A percentile compares a stretch with the other conserved stretches of the same genome.
phyloP scores from a whole-genome alignment of 1,284 basidiomycete genomes.

The Ganoderma boninense region DNA sequence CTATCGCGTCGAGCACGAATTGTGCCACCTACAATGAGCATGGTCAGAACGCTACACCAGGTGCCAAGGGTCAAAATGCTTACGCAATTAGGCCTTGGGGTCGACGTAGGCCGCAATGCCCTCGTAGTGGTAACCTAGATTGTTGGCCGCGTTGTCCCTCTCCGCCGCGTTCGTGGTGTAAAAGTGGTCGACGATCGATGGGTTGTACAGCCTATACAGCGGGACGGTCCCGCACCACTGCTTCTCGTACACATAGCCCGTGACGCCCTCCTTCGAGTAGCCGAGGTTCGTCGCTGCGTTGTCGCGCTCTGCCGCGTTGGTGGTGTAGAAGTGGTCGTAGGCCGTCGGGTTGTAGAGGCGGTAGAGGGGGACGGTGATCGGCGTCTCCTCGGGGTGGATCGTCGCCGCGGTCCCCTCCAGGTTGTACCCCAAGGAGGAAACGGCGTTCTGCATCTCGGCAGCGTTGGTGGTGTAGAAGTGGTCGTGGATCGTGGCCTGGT shows the following conservation, averaged over 20 bases:
- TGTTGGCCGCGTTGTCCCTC: slow-evolving; percentile 9
- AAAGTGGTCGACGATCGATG: slow-evolving; percentile 16
- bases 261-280: slow-evolving; percentile 11
- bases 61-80: neutral
- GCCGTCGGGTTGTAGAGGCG: slow-evolving; percentile 14
- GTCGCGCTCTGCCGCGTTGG: slow-evolving; percentile 9
- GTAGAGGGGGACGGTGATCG: slow-evolving; percentile 22
- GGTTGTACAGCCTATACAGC: slow-evolving; percentile 21
- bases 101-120: slow-evolving; percentile 16
- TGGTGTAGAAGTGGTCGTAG: slow-evolving; percentile 23
- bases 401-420: slow-evolving; percentile 21
- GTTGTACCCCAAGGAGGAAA: slow-evolving; percentile 17
- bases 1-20: neutral
- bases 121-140: slow-evolving; percentile 13
- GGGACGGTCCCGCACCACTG: slow-evolving; percentile 15
- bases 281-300: slow-evolving; percentile 5
- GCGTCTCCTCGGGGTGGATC: slow-evolving; percentile 16
- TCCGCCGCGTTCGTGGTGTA: slow-evolving; percentile 22
- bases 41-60: neutral
- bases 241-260: slow-evolving; percentile 10
- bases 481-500: slow-evolving; percentile 13
- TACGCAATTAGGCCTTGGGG: neutral
- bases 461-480: slow-evolving; percentile 32
- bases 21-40: too few relatives aligned
- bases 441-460: slow-evolving; percentile 21